A percentile compares a stretch with the other conserved stretches of the same genome.
Evolutionary conservation across 2,329 filamentous ascomycete species (phyloP).

Genomic region (Epichloe gansuensis): DNA sequence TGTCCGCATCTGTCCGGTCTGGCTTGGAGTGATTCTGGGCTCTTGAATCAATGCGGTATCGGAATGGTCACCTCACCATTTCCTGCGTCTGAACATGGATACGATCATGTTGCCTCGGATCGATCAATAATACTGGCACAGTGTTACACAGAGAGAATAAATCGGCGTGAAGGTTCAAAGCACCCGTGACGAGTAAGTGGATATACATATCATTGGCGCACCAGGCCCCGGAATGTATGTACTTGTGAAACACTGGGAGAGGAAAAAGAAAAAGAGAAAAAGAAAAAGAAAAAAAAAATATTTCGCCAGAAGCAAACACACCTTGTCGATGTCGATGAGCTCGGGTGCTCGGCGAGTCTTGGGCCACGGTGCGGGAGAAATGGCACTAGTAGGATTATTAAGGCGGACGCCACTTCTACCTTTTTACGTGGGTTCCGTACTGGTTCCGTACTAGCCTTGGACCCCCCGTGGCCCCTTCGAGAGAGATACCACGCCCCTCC

Average conservation of each 20-base stretch:
- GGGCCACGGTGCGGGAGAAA: neutral
- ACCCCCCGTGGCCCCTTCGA: no score
- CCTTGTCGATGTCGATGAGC: conserved; percentile 2
- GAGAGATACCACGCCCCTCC: no score
- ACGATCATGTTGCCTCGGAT: neutral
- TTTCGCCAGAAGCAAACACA: neutral
- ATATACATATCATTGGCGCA: neutral
- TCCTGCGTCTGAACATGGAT: neutral
- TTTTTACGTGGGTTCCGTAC: no score
- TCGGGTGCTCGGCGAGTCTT: neutral
- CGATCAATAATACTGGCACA: neutral
- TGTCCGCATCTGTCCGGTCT: neutral
- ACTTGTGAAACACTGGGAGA: neutral
- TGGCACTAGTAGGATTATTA: neutral
- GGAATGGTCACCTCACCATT: neutral
- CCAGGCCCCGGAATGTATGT: neutral
- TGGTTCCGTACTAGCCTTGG: no score
- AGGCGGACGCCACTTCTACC: neutral
- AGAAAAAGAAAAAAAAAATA: neutral
- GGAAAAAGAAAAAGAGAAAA: neutral
- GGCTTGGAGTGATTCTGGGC: neutral
- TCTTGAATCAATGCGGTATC: neutral
- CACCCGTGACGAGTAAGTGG: no score
- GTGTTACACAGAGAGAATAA: neutral
- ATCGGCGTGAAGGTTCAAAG: no score